Percentiles rank a stretch among this genome's conserved stretches.
Evolutionary conservation across 176 grass and related monocot species (phyloP).

Genomic region (Raddia guianensis): DNA sequence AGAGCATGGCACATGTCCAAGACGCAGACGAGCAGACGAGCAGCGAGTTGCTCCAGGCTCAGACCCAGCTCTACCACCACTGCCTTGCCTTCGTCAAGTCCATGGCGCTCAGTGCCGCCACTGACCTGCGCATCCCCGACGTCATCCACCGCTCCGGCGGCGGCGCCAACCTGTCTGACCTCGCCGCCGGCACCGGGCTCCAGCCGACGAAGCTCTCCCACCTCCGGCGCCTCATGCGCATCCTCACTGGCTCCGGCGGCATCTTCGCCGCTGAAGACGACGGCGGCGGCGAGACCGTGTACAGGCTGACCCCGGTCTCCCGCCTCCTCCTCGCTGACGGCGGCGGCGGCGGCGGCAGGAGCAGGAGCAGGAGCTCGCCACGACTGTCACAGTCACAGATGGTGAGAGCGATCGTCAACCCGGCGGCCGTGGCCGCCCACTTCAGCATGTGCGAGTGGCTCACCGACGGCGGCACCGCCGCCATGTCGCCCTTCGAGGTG

Average conservation of each 20-base stretch:
- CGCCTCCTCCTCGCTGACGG: background rate
- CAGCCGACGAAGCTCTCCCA: background rate
- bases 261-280: background rate
- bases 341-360: background rate
- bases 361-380: background rate
- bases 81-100: background rate
- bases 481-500: background rate
- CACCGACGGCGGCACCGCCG: background rate
- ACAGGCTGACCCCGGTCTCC: background rate
- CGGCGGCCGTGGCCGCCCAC: background rate
- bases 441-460: conserved; percentile 1
- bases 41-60: background rate
- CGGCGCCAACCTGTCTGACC: background rate
- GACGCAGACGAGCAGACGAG: background rate
- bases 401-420: background rate
- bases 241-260: background rate
- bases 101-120: background rate
- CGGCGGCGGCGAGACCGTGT: background rate
- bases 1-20: background rate
- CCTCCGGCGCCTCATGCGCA: background rate
- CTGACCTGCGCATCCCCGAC: background rate
- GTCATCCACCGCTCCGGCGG: background rate
- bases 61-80: background rate
- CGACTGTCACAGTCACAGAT: background rate
- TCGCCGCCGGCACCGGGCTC: background rate